Conservation (phyloP, 148 eudicot species). For the Rheum nobile region DNA sequence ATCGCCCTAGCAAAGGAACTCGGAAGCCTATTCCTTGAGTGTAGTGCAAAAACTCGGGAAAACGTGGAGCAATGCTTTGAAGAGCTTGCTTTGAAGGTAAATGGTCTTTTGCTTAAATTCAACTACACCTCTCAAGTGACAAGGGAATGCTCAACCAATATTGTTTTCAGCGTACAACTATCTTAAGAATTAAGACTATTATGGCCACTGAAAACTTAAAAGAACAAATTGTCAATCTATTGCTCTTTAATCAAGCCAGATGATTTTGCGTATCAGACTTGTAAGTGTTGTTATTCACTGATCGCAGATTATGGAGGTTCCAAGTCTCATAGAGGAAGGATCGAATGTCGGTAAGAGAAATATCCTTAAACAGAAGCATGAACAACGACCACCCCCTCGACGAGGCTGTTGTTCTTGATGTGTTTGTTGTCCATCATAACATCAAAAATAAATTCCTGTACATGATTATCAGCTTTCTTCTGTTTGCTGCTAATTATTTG, state of each 20-base stretch:
- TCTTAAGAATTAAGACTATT: too few relatives aligned
- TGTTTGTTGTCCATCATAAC: background rate
- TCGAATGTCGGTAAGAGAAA: conserved; percentile 63
- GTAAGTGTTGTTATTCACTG: background rate
- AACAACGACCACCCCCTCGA: conserved; percentile 24
- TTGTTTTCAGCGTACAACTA: too few relatives aligned
- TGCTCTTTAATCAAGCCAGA: background rate
- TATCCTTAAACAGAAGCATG: conserved; percentile 65
- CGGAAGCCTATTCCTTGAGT: conserved; percentile 70
- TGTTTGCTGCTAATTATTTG: background rate
- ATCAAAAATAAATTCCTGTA: background rate
- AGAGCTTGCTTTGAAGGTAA: conserved; percentile 87
- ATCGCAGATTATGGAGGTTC: conserved; percentile 83
- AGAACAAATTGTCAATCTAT: too few relatives aligned
- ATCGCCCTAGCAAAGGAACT: conserved; percentile 71
- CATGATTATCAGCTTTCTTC: background rate
- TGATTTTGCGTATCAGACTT: background rate
- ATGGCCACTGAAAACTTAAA: too few relatives aligned
- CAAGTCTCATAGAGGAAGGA: conserved; percentile 83
- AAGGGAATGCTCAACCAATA: background rate
- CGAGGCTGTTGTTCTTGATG: conserved; percentile 53
- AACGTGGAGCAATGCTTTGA: conserved; percentile 82
- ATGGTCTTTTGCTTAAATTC: background rate
- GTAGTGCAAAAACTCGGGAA: conserved; percentile 88
- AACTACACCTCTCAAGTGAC: background rate